Percentiles rank a stretch among this genome's conserved stretches.
Conservation (phyloP, 371 early-diverging fungal species). For the Rhizopus arrhizus region DNA sequence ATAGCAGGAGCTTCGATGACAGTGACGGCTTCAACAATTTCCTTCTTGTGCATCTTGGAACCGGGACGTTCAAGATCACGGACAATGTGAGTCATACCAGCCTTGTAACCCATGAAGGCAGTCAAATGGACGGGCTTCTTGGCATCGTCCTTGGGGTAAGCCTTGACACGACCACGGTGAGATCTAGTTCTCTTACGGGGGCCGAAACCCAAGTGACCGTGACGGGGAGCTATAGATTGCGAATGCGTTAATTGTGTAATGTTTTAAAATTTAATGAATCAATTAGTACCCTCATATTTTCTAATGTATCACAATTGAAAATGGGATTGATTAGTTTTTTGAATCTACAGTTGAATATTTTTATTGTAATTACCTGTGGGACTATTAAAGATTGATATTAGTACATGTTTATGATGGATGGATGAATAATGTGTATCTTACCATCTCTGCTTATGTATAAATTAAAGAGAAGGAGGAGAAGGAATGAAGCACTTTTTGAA, state of each 20-base stretch:
- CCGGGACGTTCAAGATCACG: constrained; percentile 97
- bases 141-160: constrained; percentile 98
- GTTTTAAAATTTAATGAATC: too few relatives aligned
- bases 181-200: constrained; percentile 97
- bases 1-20: constrained; percentile 98
- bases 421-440: constrained; percentile 21
- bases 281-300: constrained; percentile 24
- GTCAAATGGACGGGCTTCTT: constrained; percentile 97
- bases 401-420: constrained; percentile 27
- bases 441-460: constrained; percentile 27
- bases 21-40: constrained; percentile 99
- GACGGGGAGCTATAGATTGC: constrained; percentile 79
- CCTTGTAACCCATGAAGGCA: constrained; percentile 99
- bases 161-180: constrained; percentile 96
- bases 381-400: constrained; percentile 18
- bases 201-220: constrained; percentile 98
- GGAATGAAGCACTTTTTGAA: background rate
- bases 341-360: background rate
- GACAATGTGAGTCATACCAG: constrained; percentile 99
- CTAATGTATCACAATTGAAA: constrained; percentile 1
- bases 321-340: too few relatives aligned
- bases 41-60: constrained; percentile 99
- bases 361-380: constrained; percentile 27
- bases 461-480: constrained; percentile 26
- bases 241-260: too few relatives aligned